Evolutionary conservation across 1,139 yeast genomes (phyloP).

Genomic region (Suhomyces wounanorum): DNA sequence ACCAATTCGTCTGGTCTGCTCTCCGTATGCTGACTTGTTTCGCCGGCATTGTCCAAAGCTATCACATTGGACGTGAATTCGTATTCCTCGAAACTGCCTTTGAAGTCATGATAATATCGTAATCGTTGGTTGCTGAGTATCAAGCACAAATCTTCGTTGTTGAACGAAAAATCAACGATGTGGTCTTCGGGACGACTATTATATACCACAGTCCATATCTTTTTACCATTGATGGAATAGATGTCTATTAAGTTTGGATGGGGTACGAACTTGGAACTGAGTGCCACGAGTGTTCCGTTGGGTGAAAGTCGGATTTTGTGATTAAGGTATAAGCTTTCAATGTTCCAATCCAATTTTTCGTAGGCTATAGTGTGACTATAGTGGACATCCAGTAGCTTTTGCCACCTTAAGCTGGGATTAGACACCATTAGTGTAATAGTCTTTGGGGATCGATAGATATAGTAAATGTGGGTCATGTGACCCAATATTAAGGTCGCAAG

Average conservation of each 20-base stretch:
- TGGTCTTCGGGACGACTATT: constrained; percentile 56
- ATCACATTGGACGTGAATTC: constrained; percentile 36
- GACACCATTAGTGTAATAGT: constrained; percentile 17
- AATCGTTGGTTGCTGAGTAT: constrained; percentile 58
- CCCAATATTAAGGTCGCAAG: neutral
- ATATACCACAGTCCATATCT: constrained; percentile 51
- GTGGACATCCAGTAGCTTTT: constrained; percentile 60
- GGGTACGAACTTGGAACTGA: constrained; percentile 36
- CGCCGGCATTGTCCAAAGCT: constrained; percentile 35
- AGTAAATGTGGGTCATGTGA: neutral
- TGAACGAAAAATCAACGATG: constrained; percentile 55
- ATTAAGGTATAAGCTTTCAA: constrained; percentile 33
- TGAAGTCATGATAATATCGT: constrained; percentile 68
- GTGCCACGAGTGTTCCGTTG: constrained; percentile 37
- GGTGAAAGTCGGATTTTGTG: constrained; percentile 32
- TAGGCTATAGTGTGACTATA: constrained; percentile 54
- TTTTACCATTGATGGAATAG: constrained; percentile 55
- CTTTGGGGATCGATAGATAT: neutral
- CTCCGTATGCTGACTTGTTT: neutral
- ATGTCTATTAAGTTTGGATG: constrained; percentile 47
- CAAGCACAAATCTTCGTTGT: constrained; percentile 63
- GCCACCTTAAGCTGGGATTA: constrained; percentile 61
- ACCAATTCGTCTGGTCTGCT: constrained; percentile 4
- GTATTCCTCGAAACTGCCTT: constrained; percentile 62
- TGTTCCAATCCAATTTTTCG: constrained; percentile 38